Percentiles rank a stretch among this genome's conserved stretches.
These are phyloP conservation scores for Diaporthe vexans DNA, from an alignment of 2,329 filamentous ascomycete species.

Conservation along the genomic window DNA sequence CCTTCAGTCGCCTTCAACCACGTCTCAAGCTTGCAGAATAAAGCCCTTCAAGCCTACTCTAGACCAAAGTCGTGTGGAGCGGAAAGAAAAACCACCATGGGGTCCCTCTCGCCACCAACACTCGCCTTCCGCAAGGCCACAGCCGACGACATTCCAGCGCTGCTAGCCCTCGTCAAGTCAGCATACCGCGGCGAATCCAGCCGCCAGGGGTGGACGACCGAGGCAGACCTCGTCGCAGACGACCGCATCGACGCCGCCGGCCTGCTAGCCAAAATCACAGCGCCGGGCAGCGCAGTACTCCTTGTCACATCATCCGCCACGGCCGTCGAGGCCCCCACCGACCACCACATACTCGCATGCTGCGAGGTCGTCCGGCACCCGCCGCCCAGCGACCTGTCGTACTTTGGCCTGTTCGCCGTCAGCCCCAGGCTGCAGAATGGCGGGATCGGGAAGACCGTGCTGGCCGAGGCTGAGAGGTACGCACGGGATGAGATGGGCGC, in stretches of 20 bases:
- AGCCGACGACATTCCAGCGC: constrained; percentile 48
- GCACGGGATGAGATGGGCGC: constrained; percentile 52
- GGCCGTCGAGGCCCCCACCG: background rate
- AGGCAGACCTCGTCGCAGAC: constrained; percentile 59
- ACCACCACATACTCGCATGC: constrained; percentile 54
- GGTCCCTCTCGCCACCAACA: background rate
- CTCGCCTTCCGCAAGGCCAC: constrained; percentile 54
- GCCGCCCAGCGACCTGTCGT: constrained; percentile 48
- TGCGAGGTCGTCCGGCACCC: constrained; percentile 56
- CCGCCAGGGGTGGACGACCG: constrained; percentile 62
- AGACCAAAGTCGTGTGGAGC: background rate
- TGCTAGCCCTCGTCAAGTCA: constrained; percentile 57
- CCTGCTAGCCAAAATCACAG: constrained; percentile 56
- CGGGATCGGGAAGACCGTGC: constrained; percentile 58
- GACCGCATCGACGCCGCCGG: constrained; percentile 57
- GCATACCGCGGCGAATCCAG: constrained; percentile 60
- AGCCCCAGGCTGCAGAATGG: constrained; percentile 57
- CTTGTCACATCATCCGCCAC: constrained; percentile 50
- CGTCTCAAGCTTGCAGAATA: too few relatives aligned
- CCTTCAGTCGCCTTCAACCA: background rate
- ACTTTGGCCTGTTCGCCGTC: constrained; percentile 65
- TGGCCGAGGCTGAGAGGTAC: constrained; percentile 57
- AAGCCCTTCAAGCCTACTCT: background rate
- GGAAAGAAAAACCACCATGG: background rate
- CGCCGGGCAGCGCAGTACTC: constrained; percentile 54